Percentiles rank a stretch among this genome's conserved stretches.
phyloP scores from a whole-genome alignment of 345 rosid species.

The Sonneratia alba region DNA sequence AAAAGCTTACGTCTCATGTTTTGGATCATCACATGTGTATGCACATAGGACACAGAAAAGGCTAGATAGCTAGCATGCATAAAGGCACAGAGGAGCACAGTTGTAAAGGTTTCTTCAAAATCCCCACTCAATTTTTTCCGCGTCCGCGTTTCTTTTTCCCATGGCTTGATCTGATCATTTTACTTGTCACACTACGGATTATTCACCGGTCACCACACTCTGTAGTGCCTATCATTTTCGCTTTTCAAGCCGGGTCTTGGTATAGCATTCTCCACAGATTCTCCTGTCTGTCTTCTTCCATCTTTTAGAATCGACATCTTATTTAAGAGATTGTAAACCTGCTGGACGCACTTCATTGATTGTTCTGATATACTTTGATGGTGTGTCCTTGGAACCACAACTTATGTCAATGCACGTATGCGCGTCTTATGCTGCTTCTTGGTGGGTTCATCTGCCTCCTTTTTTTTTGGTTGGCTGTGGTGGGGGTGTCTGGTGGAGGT shows the following conservation, averaged over 20 bases:
- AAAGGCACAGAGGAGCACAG: background rate
- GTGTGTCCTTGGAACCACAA: too few relatives aligned
- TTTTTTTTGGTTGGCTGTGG: too few relatives aligned
- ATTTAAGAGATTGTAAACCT: background rate
- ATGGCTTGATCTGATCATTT: background rate
- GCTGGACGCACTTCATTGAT: background rate
- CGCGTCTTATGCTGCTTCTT: background rate
- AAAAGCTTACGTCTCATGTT: background rate
- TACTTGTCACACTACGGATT: background rate
- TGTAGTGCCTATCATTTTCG: background rate
- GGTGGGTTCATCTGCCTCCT: too few relatives aligned
- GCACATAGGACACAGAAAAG: too few relatives aligned
- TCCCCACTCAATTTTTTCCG: background rate
- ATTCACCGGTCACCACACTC: background rate
- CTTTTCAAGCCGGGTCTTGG: background rate
- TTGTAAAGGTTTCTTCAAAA: background rate
- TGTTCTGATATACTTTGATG: background rate
- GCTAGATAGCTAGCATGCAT: background rate
- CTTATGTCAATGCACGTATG: background rate
- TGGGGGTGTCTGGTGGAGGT: background rate
- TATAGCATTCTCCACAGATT: background rate
- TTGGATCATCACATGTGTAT: background rate
- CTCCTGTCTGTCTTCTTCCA: constrained; percentile 1
- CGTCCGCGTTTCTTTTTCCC: background rate
- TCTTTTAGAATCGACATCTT: background rate